Evolutionary conservation across 2,329 filamentous ascomycete species (phyloP), one percentile per base, ranked within the genome.

Genomic region (Exophiala spinifera): DNA sequence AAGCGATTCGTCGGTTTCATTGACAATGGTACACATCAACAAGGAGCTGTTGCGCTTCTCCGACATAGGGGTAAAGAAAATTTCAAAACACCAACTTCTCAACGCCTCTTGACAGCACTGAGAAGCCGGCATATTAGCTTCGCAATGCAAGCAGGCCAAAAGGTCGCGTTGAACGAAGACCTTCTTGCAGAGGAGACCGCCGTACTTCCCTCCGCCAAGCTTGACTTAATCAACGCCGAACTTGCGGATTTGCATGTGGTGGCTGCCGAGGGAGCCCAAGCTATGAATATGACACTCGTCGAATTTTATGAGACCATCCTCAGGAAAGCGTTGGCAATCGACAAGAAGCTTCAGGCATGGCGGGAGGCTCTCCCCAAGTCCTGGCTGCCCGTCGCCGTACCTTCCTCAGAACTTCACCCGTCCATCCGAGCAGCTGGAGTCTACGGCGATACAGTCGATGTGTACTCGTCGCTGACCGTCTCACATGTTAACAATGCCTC

Each of bases 381-480:
- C 15, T 61, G 58, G 58, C 55, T 40, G 20, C 55, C 58, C 13
- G 49, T 53, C 7, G 33, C 51, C 4, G 36, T 58, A 10, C 42
- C 55, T 4, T 46, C 43, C 2, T 52, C 55, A 15, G 49, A 61
- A 37, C 34, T 61, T 7, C 58, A 61, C 48, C 55, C 46, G n/a
- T 51, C 58, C 5, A 61, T 61, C 33, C 48, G 46, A 15, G 58
- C 56, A 7, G 58, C 55, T 25, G 58, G 58, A 4, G 25, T 61
- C 7, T 61, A 61, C 17, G 43, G 55, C 21, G 49, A 47, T 17
- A 55, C 55, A 20, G 55, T 52, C 21, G 55, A 61, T n/a, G 58
- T 61, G n/a, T 61, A 61, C 45, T 53, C 53, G 10, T 61, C 58
- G 5, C 55, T 58, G 17, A 37, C 49, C 11, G 52, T 61, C 17